Evolutionary conservation across 768 basidiomycete genomes (phyloP), one percentile per base, ranked within the genome.

Genomic region (Paxillus rubicundulus): DNA sequence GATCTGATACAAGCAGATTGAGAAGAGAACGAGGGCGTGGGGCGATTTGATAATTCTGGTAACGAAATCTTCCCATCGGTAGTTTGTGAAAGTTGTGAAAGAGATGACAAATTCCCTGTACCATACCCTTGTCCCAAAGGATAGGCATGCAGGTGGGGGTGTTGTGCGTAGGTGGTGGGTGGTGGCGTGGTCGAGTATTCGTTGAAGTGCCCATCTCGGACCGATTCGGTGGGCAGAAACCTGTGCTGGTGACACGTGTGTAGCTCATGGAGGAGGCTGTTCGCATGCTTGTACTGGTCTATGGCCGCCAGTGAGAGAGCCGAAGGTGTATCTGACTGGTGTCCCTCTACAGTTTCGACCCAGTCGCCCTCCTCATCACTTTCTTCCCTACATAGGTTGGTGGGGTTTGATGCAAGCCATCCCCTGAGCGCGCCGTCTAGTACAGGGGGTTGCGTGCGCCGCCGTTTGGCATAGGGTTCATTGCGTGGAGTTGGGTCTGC

Each of bases 231-330:
- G 48, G 73, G 82, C 21, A 82, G 52, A 32, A 82, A 70, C 45
- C 87, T 77, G 61, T 87, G 85, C 49, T 86, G 81, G 57, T 86
- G 77, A 20, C 85, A 74, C 36, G 81, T 75, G 59, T 91, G 89
- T 47, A 90, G 65, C 60, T 89, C 82, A 51, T 86, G 82, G 34
- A 92, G 79, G 57, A 87, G 70, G 43, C 59, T 77, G 68, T 92
- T 92, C 50, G 80, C 73, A 30, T 74, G 70, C 62, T 78, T 78
- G 71, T 91, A 92, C 70, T 60, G 70, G 44, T 65, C 67, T 12
- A 66, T 53, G 40, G 56, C 49, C 38, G 44, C 38, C 9, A 42
- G 48, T 18, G 42, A 47, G 24, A 41, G 18, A 16, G 46, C 24
- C 14, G 47, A 30, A 41, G 34, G 61, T 32, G 45, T 14, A 38